phyloP scores from a whole-genome alignment of 306 rosid species.

The Sicyos edulis region DNA sequence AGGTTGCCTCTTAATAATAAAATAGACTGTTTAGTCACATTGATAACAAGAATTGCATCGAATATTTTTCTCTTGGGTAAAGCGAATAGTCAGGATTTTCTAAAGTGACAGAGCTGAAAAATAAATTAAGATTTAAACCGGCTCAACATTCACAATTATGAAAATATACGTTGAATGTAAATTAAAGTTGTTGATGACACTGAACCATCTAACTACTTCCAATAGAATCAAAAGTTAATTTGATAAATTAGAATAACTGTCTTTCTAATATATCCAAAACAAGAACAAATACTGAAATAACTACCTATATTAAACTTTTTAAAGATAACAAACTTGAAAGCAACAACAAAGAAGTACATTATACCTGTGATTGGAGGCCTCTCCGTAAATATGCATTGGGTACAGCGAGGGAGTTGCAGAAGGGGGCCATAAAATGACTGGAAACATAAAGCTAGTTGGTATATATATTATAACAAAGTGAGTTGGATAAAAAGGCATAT shows the following conservation, averaged over 20 bases:
- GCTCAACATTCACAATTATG: background rate
- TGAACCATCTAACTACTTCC: background rate
- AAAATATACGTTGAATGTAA: background rate
- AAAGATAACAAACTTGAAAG: background rate
- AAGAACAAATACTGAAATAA: background rate
- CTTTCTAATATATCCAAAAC: conserved; percentile 1
- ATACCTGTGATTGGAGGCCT: conserved; percentile 96
- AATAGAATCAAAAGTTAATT: background rate
- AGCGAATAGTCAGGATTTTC: conserved; percentile 66
- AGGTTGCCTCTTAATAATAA: no score
- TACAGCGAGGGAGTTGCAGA: conserved; percentile 71
- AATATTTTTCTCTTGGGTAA: conserved; percentile 69
- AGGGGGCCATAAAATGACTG: conserved; percentile 95
- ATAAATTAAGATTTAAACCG: background rate
- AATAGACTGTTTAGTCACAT: no score
- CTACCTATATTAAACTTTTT: conserved; percentile 3
- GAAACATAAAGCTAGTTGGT: conserved; percentile 24
- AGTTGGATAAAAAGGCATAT: background rate
- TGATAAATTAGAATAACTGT: background rate
- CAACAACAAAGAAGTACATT: conserved; percentile 18
- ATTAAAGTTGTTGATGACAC: background rate
- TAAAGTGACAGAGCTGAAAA: conserved; percentile 66
- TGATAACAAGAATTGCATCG: conserved; percentile 42
- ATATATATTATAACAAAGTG: conserved; percentile 10
- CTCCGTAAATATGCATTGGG: conserved; percentile 86